These are phyloP conservation scores for Fusarium tricinctum DNA, from an alignment of 2,329 filamentous ascomycete species.

Conservation along the genomic window DNA sequence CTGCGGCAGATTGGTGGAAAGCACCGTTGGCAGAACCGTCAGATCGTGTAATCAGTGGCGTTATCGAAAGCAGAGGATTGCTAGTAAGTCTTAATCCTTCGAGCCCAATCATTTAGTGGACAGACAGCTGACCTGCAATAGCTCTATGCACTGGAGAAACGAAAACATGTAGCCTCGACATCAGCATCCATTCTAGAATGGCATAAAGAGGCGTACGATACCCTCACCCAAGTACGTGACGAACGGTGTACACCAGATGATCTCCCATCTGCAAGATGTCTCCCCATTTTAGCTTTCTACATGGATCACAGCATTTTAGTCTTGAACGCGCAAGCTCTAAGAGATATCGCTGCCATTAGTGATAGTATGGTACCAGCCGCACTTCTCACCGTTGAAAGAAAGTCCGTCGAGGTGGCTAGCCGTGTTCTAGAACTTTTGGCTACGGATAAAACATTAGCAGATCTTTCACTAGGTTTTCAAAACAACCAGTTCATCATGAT, in stretches of 20 bases:
- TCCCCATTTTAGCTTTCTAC: slow-evolving; percentile 8
- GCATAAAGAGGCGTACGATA: slow-evolving; percentile 16
- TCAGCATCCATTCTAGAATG: slow-evolving; percentile 13
- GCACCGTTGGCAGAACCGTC: slow-evolving; percentile 7
- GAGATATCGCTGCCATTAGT: background rate
- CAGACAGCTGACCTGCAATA: background rate
- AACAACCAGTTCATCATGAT: slow-evolving; percentile 30
- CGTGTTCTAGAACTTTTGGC: background rate
- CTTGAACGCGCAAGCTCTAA: slow-evolving; percentile 11
- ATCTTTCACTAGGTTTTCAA: slow-evolving; percentile 16
- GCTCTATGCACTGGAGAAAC: slow-evolving; percentile 17
- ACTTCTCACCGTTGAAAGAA: slow-evolving; percentile 9
- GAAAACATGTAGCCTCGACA: background rate
- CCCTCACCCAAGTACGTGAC: background rate
- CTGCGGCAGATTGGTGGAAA: slow-evolving; percentile 23
- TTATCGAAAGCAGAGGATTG: slow-evolving; percentile 10
- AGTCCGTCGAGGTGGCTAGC: slow-evolving; percentile 4
- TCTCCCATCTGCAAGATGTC: slow-evolving; percentile 1
- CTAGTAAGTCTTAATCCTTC: background rate
- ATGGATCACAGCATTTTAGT: slow-evolving; percentile 20
- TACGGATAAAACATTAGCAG: slow-evolving; percentile 3
- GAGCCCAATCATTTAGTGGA: accelerated
- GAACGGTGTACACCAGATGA: slow-evolving; percentile 8
- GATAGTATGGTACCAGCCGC: background rate
- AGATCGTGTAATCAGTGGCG: slow-evolving; percentile 19